A percentile compares a stretch with the other conserved stretches of the same genome.
phyloP scores from a whole-genome alignment of 2,329 filamentous ascomycete genomes.

The Colletotrichum filicis region DNA sequence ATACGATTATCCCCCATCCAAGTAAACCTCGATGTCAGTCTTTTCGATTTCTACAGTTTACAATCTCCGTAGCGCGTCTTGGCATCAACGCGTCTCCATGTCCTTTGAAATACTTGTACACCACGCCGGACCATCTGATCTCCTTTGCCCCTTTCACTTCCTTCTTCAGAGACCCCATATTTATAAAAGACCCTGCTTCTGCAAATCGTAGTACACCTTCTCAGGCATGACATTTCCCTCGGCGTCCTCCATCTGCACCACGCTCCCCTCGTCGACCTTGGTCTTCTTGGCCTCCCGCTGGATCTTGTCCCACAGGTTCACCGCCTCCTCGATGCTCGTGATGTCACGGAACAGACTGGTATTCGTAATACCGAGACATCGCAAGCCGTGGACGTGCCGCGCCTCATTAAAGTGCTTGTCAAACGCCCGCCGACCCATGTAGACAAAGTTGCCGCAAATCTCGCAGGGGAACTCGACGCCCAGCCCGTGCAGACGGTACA shows the following conservation, averaged over 20 bases:
- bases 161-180: not conserved
- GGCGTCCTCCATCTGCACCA: constrained; percentile 98
- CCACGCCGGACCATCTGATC: not conserved
- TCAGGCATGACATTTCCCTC: constrained; percentile 99
- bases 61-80: not conserved
- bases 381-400: constrained; percentile 91
- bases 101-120: constrained; percentile 11
- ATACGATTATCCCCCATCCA: not conserved
- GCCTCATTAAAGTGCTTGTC: constrained; percentile 99
- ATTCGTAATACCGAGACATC: constrained; percentile 93
- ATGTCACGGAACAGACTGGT: constrained; percentile 94
- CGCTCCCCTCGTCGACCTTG: constrained; percentile 79
- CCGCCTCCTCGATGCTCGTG: constrained; percentile 88
- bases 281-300: constrained; percentile 85
- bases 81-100: not conserved
- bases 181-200: constrained; percentile 88
- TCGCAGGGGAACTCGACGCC: constrained; percentile 96
- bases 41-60: not conserved
- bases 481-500: constrained; percentile 95
- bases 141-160: too few species aligned
- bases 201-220: constrained; percentile 95
- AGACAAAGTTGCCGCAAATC: constrained; percentile 98
- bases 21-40: not conserved
- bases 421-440: constrained; percentile 95
- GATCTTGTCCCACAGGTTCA: constrained; percentile 92